phyloP scores from a whole-genome alignment of 163 green algal genomes.

The Chloromonas sp. region DNA sequence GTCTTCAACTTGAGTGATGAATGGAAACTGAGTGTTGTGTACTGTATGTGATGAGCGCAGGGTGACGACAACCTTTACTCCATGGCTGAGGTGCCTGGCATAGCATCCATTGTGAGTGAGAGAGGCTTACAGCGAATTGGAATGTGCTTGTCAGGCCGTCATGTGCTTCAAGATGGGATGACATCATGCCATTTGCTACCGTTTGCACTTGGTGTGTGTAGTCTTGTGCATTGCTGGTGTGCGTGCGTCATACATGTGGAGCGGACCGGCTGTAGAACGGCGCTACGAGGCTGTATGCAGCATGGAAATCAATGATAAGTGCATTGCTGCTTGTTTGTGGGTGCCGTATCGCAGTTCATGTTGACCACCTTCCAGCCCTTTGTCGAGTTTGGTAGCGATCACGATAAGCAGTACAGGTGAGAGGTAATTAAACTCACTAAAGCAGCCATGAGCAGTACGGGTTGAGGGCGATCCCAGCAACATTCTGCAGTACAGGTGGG shows the following conservation, averaged over 20 bases:
- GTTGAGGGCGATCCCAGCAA: too few species aligned
- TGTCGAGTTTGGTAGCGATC: background rate
- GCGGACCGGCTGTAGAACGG: too few species aligned
- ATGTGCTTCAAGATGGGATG: background rate
- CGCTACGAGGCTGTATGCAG: too few species aligned
- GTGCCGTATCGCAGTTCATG: constrained; percentile 1
- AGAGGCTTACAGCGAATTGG: background rate
- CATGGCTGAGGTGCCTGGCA: background rate
- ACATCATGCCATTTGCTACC: background rate
- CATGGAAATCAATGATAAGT: background rate
- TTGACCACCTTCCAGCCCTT: constrained; percentile 12
- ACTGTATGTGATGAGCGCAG: too few species aligned
- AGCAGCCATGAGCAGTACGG: too few species aligned
- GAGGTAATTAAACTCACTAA: too few species aligned
- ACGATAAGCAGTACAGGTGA: constrained; percentile 2
- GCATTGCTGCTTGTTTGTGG: background rate
- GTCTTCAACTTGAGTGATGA: too few species aligned
- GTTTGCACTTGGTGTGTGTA: background rate
- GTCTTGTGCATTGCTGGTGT: background rate
- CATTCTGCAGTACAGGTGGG: too few species aligned
- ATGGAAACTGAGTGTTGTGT: too few species aligned
- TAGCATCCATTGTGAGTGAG: background rate
- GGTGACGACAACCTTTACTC: background rate
- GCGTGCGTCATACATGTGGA: background rate
- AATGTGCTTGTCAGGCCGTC: background rate